phyloP scores from a whole-genome alignment of 345 rosid species.

The Cardamine resedifolia region DNA sequence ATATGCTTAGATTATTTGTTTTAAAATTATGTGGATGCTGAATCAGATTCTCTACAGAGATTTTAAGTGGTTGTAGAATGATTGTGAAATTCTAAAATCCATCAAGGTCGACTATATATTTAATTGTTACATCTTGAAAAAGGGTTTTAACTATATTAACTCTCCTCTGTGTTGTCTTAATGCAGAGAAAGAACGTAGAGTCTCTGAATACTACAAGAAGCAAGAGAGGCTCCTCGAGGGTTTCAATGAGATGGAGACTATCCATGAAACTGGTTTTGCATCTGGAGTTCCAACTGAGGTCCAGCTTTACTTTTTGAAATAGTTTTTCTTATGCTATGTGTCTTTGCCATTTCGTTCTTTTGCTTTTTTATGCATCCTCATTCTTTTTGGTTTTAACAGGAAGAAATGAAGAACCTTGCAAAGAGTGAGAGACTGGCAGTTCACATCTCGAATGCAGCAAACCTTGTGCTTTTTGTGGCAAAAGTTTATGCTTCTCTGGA shows the following conservation, averaged over 20 bases:
- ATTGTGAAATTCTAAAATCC: not conserved
- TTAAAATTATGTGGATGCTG: constrained; percentile 7
- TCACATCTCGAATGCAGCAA: constrained; percentile 60
- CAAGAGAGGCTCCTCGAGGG: constrained; percentile 81
- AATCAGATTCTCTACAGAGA: constrained; percentile 14
- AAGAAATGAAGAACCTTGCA: constrained; percentile 70
- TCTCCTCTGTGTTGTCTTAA: constrained; percentile 5
- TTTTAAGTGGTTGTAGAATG: not conserved
- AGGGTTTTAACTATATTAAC: not conserved
- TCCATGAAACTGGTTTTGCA: constrained; percentile 53
- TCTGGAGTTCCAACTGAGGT: constrained; percentile 74
- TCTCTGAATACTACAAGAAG: constrained; percentile 78
- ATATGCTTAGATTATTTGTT: constrained; percentile 24
- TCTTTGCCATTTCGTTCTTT: not conserved
- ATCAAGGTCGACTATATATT: not conserved
- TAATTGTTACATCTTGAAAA: too few relatives aligned
- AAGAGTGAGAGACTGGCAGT: constrained; percentile 68
- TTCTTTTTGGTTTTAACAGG: constrained; percentile 40
- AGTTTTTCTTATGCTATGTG: not conserved
- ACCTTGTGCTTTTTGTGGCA: constrained; percentile 66
- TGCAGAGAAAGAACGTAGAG: constrained; percentile 62
- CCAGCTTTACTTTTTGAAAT: not conserved
- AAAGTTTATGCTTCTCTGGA: constrained; percentile 72
- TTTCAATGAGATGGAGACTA: constrained; percentile 76
- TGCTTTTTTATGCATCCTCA: not conserved